Evolutionary conservation across 2,329 filamentous ascomycete species (phyloP).

Genomic region (Arthrobotrys entomopaga): DNA sequence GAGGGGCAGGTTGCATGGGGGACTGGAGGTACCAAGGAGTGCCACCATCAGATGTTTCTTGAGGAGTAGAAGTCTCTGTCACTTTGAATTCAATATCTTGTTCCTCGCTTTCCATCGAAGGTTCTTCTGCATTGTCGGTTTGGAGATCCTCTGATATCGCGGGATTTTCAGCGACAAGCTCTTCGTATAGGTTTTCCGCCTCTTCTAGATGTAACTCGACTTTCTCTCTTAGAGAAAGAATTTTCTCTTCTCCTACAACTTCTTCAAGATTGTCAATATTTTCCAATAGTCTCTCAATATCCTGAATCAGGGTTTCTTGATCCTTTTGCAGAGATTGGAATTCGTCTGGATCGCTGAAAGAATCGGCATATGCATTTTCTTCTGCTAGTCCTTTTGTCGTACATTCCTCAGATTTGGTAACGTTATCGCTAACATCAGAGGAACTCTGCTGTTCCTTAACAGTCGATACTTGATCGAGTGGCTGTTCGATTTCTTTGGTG

Average conservation of each 20-base stretch:
- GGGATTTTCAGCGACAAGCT: background rate
- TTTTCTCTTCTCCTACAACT: background rate
- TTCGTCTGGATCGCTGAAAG: background rate
- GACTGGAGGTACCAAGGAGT: conserved; percentile 87
- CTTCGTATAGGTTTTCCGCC: background rate
- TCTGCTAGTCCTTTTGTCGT: background rate
- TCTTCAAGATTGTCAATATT: background rate
- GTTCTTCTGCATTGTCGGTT: background rate
- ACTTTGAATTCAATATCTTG: conserved; percentile 52
- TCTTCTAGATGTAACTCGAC: conserved; percentile 1
- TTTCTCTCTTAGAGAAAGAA: background rate
- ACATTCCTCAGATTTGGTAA: too few species aligned
- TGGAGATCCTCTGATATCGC: background rate
- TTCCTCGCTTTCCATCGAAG: conserved; percentile 18
- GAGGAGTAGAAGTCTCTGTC: conserved; percentile 31
- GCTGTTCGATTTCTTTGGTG: background rate
- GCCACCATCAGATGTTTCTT: conserved; percentile 54
- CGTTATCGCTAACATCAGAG: background rate
- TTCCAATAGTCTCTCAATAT: conserved; percentile 3
- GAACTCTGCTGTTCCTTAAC: background rate
- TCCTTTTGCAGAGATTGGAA: background rate
- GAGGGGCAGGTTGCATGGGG: conserved; percentile 66
- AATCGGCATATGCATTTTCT: background rate
- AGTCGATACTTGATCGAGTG: background rate
- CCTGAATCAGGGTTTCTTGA: background rate